These are phyloP conservation scores for Leucosporidium creatinivorum DNA, from an alignment of 768 basidiomycete genomes.

Conservation along the genomic window DNA sequence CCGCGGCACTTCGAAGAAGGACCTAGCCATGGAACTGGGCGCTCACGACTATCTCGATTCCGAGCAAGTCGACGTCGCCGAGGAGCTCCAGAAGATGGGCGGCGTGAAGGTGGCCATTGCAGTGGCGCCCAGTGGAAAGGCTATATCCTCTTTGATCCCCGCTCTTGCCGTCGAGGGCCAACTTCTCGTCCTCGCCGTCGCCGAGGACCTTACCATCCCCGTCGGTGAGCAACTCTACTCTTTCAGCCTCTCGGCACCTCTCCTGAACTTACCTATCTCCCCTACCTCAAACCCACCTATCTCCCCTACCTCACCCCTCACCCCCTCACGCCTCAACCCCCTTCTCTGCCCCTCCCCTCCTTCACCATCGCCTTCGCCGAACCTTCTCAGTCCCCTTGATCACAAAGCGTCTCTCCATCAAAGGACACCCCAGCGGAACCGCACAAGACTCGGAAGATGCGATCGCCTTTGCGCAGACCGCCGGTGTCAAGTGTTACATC, in stretches of 20 bases:
- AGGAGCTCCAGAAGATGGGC: conserved; percentile 41
- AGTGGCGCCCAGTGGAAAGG: conserved; percentile 23
- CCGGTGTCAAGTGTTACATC: conserved; percentile 22
- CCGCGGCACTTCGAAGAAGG: conserved; percentile 38
- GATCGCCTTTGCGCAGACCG: conserved; percentile 25
- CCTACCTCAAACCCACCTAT: too few relatives aligned
- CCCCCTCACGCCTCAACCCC: too few relatives aligned
- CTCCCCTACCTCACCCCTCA: too few relatives aligned
- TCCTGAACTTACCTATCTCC: too few relatives aligned
- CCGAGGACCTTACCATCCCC: conserved; percentile 16
- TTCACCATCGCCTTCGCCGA: too few relatives aligned
- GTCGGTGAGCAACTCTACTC: conserved; percentile 10
- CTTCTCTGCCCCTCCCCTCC: too few relatives aligned
- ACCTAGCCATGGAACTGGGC: conserved; percentile 43
- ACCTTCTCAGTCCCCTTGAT: conserved; percentile 31
- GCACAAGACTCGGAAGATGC: conserved; percentile 28
- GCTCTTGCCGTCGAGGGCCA: conserved; percentile 28
- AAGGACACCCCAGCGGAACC: conserved; percentile 28
- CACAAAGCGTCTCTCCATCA: conserved; percentile 30
- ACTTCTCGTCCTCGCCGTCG: conserved; percentile 27
- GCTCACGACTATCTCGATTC: conserved; percentile 43
- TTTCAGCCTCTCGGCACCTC: too few relatives aligned
- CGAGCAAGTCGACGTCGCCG: conserved; percentile 36
- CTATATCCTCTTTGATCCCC: conserved; percentile 19
- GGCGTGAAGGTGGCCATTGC: conserved; percentile 43